Percentiles rank a stretch among this genome's conserved stretches.
phyloP scores from a whole-genome alignment of 371 early-diverging fungal species.

The Capillidium rhysosporum region DNA sequence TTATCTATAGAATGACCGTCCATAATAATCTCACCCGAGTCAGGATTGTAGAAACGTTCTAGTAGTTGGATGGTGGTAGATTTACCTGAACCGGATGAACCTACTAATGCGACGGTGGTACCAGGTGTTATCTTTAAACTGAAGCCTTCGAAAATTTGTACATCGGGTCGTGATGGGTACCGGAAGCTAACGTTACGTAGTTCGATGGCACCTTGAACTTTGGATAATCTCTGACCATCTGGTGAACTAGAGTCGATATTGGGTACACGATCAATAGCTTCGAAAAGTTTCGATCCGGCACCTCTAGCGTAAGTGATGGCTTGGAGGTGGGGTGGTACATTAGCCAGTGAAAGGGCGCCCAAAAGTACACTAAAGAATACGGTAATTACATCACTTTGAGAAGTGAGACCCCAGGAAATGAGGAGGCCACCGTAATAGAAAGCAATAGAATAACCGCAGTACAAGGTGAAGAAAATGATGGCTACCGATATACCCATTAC shows the following conservation, averaged over 20 bases:
- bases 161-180: slow-evolving; percentile 51
- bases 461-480: slow-evolving; percentile 38
- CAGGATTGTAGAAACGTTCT: slow-evolving; percentile 75
- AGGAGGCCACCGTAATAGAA: slow-evolving; percentile 59
- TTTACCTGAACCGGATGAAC: slow-evolving; percentile 73
- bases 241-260: slow-evolving; percentile 32
- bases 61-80: slow-evolving; percentile 71
- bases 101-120: slow-evolving; percentile 54
- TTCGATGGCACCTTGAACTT: slow-evolving; percentile 38
- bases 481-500: slow-evolving; percentile 33
- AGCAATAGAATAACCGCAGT: slow-evolving; percentile 39
- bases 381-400: slow-evolving; percentile 25
- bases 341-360: slow-evolving; percentile 20
- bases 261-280: slow-evolving; percentile 53
- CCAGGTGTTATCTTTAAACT: slow-evolving; percentile 43
- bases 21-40: slow-evolving; percentile 30
- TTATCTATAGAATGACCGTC: slow-evolving; percentile 48
- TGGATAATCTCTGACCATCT: slow-evolving; percentile 25
- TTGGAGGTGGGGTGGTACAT: slow-evolving; percentile 32
- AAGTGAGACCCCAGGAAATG: slow-evolving; percentile 20
- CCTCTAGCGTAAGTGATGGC: slow-evolving; percentile 39
- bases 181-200: slow-evolving; percentile 39
- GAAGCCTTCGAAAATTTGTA: slow-evolving; percentile 33
- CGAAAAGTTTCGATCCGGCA: slow-evolving; percentile 47
- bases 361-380: slow-evolving; percentile 38